These are phyloP conservation scores for Aspergillus incahuasiensis DNA, from an alignment of 495 filamentous ascomycete genomes.

Conservation along the genomic window DNA sequence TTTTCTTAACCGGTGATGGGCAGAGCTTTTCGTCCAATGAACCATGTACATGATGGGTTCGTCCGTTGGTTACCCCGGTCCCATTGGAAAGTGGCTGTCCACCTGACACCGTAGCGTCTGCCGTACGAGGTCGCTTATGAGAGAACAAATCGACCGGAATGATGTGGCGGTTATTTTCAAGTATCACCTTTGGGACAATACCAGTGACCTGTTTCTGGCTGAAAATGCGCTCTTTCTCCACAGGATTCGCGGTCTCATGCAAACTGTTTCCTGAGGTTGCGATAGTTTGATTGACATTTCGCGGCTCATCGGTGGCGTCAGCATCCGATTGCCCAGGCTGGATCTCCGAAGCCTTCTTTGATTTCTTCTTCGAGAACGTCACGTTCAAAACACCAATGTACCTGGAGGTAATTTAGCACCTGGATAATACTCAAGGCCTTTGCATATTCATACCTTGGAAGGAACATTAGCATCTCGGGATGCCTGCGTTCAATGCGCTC, in stretches of 20 bases:
- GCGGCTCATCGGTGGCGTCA: constrained; percentile 5
- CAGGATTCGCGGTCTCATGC: constrained; percentile 17
- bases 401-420: constrained; percentile 36
- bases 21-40: constrained; percentile 6
- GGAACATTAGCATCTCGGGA: constrained; percentile 80
- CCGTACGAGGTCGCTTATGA: constrained; percentile 27
- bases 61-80: constrained; percentile 10
- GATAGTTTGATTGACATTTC: constrained; percentile 20
- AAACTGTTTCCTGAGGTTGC: constrained; percentile 11
- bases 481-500: constrained; percentile 89
- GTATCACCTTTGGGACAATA: constrained; percentile 82
- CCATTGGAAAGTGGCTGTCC: constrained; percentile 19
- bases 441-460: constrained; percentile 72
- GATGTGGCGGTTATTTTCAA: constrained; percentile 94
- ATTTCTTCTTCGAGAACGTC: constrained; percentile 83
- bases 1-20: constrained; percentile 19
- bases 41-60: neutral
- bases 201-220: constrained; percentile 68
- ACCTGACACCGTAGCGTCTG: constrained; percentile 20
- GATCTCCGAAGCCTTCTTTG: constrained; percentile 48
- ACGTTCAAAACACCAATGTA: constrained; percentile 98
- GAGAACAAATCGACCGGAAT: constrained; percentile 77
- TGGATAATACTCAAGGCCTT: neutral
- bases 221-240: constrained; percentile 59
- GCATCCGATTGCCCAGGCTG: constrained; percentile 20